These are phyloP conservation scores for Fusarium coicis DNA, from an alignment of 2,329 filamentous ascomycete species.

Conservation along the genomic window DNA sequence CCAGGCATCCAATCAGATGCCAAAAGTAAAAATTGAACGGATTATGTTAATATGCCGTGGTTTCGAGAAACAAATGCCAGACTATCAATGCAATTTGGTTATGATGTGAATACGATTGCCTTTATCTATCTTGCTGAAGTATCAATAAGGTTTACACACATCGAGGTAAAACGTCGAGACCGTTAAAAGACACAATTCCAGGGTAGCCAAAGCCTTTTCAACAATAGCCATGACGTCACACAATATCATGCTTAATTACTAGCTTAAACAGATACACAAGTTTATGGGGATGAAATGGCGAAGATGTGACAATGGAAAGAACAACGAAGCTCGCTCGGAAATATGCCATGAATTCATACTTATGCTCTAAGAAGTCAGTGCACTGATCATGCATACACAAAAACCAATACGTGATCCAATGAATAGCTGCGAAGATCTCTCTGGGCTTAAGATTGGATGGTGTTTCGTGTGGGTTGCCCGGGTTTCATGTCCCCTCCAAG, in stretches of 20 bases:
- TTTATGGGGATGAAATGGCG: neutral
- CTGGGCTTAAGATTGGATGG: slow-evolving; percentile 34
- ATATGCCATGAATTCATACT: neutral
- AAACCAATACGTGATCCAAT: slow-evolving; percentile 7
- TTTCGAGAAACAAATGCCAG: neutral
- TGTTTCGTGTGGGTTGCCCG: slow-evolving; percentile 22
- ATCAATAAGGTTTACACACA: neutral
- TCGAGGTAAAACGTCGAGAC: neutral
- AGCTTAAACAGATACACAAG: slow-evolving; percentile 5
- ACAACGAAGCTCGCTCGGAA: neutral
- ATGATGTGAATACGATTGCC: neutral
- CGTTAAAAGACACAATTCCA: neutral
- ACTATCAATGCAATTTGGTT: neutral
- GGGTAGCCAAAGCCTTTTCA: neutral
- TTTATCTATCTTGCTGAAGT: neutral
- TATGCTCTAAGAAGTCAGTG: neutral
- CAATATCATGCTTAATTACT: slow-evolving; percentile 19
- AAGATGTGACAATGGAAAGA: neutral
- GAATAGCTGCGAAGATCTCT: slow-evolving; percentile 20
- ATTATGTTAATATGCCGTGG: neutral
- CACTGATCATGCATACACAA: neutral
- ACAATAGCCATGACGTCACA: slow-evolving; percentile 6
- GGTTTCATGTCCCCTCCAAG: slow-evolving; percentile 29
- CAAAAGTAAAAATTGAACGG: neutral
- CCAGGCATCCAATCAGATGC: neutral